Base-by-base conservation (phyloP, 23 red algal genomes). In the Gracilaria gracilis region DNA sequence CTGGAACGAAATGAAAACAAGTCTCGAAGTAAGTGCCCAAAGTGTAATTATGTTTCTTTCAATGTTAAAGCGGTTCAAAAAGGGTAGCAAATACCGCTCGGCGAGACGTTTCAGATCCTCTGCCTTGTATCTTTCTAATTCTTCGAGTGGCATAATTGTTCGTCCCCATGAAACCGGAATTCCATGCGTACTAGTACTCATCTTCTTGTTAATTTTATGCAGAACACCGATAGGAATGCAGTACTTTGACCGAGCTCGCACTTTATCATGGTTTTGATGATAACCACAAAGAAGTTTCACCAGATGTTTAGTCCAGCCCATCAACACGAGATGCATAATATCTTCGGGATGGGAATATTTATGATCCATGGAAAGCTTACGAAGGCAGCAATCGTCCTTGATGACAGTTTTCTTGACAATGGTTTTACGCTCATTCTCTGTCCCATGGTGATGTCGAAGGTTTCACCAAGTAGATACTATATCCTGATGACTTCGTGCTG, bases 91-190 rank as follows among this genome's bases (percentile, higher is more conserved):
- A 58, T 57, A 80, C 49, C 13, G 5, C 17, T 34, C 36, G 7
- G 76, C 76, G 58, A 31, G 54, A 8, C 48, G 38, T 61, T 80
- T 80, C 1, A 80, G 54, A 12, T 55, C 54, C 32, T 80, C 76
- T 3, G 76, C 48, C 27, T 80, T 80, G 76, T 44, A 78, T 8
- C 2, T 50, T 12, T 14, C 36, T 1, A 78, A n/a, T 16, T 78
- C 25, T 2, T 78, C 12, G 1, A 78, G 17, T 5, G 73, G 48
- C 19, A 78, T 29, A 44, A 39, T 1, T 17, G 73, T 29, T 29
- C 73, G 4, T 50, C 73, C 73, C 73, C 73, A 78, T 47, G 25
- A 13, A 1, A 28, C 23, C 1, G 73, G 73, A 24, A 78, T n/a
- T 1, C 36, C 73, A 13, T 12, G 2, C 1, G 38, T 44, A 11